Base-by-base conservation (phyloP, 1,284 basidiomycete genomes). In the Volvariella volvacea region DNA sequence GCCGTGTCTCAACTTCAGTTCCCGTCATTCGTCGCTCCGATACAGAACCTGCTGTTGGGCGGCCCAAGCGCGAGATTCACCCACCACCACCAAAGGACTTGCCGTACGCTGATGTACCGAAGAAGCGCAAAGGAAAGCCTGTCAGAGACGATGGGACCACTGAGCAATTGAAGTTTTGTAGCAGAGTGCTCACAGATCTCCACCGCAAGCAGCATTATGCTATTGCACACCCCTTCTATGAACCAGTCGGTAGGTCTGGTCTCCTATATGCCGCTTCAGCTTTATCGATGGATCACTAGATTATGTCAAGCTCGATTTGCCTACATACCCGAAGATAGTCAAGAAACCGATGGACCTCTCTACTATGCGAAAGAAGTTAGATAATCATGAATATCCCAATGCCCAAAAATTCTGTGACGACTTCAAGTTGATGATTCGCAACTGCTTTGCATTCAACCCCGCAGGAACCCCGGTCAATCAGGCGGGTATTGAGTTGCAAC, bases 11-110 rank as follows among this genome's bases (percentile, higher is more conserved):
- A 3, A 83, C 81, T 0, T 80, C 84, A n/a, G 74, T 88, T 4
- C 88, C 88, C 41, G 78, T 80, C 43, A 87, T 89, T 53, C 77
- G 86, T 36, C 83, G 88, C 21, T 81, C 79, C 14, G 83, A 85
- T 12, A 71, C 70, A 30, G 72, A 78, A 49, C 25, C 25, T 28
- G 67, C 66, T 21, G 65, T 71, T 31, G 76, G 79, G n/a, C 81
- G 95, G 16, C 95, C 95, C 0, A 97, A 97, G 68, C 88, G 95
- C 43, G 95, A 98, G 63, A 94, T 97, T 32, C 93, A 97, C 57
- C 92, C 94, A 9, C 94, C 94, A 15, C 84, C 92, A 12, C 84
- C 92, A 0, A 93, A 92, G 63, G 95, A 98, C 55, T 67, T 96
- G 16, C 80, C 88, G 0, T 96, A 93, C 60, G 74, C 78, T 22